Evolutionary conservation across 1,139 yeast species (phyloP).

Genomic region (Debaryomyces coudertii): DNA sequence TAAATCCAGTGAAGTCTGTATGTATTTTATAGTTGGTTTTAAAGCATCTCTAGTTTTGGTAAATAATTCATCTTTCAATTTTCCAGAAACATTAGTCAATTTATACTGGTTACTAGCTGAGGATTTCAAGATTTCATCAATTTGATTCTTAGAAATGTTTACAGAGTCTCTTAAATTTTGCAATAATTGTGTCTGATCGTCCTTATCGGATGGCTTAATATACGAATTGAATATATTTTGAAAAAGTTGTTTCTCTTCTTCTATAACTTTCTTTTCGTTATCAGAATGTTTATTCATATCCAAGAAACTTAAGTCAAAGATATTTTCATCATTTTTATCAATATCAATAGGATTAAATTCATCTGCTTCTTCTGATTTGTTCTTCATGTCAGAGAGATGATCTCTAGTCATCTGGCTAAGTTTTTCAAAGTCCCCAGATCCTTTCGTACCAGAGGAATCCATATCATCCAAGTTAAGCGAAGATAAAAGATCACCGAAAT

Average conservation of each 20-base stretch:
- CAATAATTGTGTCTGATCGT: conserved; percentile 8
- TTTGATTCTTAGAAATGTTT: conserved; percentile 8
- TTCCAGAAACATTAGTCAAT: conserved; percentile 12
- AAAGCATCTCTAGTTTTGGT: conserved; percentile 25
- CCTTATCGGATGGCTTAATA: conserved; percentile 12
- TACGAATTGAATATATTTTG: conserved; percentile 30
- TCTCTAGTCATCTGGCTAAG: conserved; percentile 4
- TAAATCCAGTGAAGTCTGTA: conserved; percentile 17
- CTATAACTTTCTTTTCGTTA: conserved; percentile 16
- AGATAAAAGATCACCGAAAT: conserved; percentile 5
- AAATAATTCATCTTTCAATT: conserved; percentile 21
- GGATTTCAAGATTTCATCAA: conserved; percentile 8
- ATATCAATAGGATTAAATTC: conserved; percentile 17
- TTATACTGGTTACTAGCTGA: conserved; percentile 7
- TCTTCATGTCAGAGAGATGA: not conserved
- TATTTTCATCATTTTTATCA: conserved; percentile 21
- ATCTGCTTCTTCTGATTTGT: conserved; percentile 2
- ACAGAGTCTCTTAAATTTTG: conserved; percentile 10
- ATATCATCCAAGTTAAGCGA: conserved; percentile 4
- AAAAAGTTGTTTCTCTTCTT: conserved; percentile 29
- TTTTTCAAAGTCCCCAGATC: conserved; percentile 1
- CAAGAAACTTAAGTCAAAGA: conserved; percentile 20
- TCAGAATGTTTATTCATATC: conserved; percentile 9
- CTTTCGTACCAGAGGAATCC: not conserved
- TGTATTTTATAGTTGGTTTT: conserved; percentile 27